Conservation (phyloP, 345 rosid genomes). For the Citrus australasica region DNA sequence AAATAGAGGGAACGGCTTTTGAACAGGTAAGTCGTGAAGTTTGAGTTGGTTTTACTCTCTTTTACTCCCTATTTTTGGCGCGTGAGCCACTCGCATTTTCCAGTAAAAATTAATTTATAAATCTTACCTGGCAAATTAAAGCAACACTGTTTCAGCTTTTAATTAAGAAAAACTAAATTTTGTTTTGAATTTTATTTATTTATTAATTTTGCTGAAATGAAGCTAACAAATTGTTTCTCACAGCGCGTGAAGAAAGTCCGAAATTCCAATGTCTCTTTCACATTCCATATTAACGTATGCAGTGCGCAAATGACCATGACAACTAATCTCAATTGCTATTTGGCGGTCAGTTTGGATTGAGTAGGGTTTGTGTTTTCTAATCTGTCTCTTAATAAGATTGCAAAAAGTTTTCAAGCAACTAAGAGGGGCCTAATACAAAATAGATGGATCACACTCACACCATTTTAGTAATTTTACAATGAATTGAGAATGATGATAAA, state of each 20-base stretch:
- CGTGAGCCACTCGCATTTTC: constrained; percentile 3
- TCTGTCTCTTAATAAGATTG: not conserved
- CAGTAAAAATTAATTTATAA: too few relatives aligned
- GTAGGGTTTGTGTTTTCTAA: not conserved
- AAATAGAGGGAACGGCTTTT: constrained; percentile 24
- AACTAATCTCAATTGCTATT: not conserved
- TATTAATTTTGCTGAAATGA: not conserved
- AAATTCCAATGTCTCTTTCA: not conserved
- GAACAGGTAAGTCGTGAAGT: constrained; percentile 5
- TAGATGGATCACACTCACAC: too few relatives aligned
- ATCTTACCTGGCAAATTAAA: not conserved
- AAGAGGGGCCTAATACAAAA: too few relatives aligned
- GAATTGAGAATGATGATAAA: too few relatives aligned
- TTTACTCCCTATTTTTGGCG: constrained; percentile 21
- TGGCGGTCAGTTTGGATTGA: not conserved
- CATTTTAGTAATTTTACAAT: too few relatives aligned
- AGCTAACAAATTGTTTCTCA: too few relatives aligned
- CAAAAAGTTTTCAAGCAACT: too few relatives aligned
- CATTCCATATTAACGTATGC: not conserved
- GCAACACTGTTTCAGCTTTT: not conserved
- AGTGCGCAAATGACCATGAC: not conserved
- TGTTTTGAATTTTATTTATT: not conserved
- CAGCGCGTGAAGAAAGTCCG: not conserved
- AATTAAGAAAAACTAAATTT: too few relatives aligned
- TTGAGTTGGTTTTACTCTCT: not conserved